Evolutionary conservation across 148 eudicot species (phyloP), one percentile per base, ranked within the genome.

Genomic region (Arctostaphylos glauca): DNA sequence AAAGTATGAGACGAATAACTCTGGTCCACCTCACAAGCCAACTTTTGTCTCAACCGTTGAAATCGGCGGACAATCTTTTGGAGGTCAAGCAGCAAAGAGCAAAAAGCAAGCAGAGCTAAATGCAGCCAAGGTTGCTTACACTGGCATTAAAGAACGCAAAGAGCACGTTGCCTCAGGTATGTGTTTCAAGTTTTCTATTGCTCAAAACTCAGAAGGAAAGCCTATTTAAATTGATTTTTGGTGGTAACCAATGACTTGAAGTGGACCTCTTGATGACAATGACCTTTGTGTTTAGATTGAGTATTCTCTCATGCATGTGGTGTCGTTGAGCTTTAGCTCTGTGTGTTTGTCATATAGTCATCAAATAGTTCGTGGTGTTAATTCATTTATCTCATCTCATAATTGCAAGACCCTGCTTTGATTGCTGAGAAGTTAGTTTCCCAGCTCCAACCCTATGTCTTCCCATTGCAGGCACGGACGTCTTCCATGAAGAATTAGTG

Each of bases 61-160:
- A 78, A 76, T 93, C 43, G 86, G 81, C 48, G 86, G 81, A 23
- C 80, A 84, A 6, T 82, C 81, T 31, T 96, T 89, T 78, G 81
- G 47, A 82, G 98, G 98, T n/a, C 84, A 85, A 79, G 91, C 87
- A 77, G 92, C 95, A 55, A 94, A 91, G 81, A 90, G 89, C 84
- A 94, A 92, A 88, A 96, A 91, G 90, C 87, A 85, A 82, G 92
- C 98, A 73, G 98, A 94, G 82, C 87, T 87, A 88, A 83, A 83
- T 85, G 98, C 94, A 13, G 98, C 98, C 12, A 92, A 89, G 81
- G 94, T 85, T 87, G 98, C 97, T 74, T 94, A 90, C 82, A 81
- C 18, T 73, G 78, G 88, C 83, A 85, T 96, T 66, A 83, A 75
- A 78, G 86, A 90, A 53, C 81, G 93, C 91, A 88, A 87, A 96